Percentiles rank a stretch among this genome's conserved stretches.
Conservation (phyloP, 176 grass and related monocot species). For the Oryza rufipogon region DNA sequence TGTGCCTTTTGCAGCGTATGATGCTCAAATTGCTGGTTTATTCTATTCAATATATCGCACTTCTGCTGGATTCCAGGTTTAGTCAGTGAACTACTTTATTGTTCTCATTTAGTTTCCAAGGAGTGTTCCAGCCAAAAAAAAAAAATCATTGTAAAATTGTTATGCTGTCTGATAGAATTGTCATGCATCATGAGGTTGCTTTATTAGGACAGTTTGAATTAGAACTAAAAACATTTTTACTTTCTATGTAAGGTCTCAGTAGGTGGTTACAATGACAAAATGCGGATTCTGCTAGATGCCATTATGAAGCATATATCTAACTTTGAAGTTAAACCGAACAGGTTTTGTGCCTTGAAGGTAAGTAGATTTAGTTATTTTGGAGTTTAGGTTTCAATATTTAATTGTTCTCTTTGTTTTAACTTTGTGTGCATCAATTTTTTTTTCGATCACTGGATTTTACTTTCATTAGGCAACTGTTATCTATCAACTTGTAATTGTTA, state of each 20-base stretch:
- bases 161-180: conserved; percentile 16
- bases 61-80: conserved; percentile 81
- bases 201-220: conserved; percentile 9
- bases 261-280: conserved; percentile 92
- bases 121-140: conserved; percentile 10
- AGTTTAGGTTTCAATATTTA: conserved; percentile 13
- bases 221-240: conserved; percentile 16
- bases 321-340: conserved; percentile 88
- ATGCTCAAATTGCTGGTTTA: conserved; percentile 85
- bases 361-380: conserved; percentile 29
- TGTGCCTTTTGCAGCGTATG: conserved; percentile 72
- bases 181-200: conserved; percentile 26
- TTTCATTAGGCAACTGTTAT: neutral
- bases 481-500: conserved; percentile 8
- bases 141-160: neutral
- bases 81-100: conserved; percentile 4
- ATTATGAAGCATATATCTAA: conserved; percentile 74
- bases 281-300: conserved; percentile 80
- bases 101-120: conserved; percentile 16
- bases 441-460: neutral
- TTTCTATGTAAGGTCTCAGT: conserved; percentile 58
- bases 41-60: conserved; percentile 70
- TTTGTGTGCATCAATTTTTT: neutral
- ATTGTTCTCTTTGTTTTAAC: conserved; percentile 3
- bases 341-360: conserved; percentile 92